A percentile compares a stretch with the other conserved stretches of the same genome.
phyloP scores from a whole-genome alignment of 1,284 basidiomycete genomes.

The Somion occarium region DNA sequence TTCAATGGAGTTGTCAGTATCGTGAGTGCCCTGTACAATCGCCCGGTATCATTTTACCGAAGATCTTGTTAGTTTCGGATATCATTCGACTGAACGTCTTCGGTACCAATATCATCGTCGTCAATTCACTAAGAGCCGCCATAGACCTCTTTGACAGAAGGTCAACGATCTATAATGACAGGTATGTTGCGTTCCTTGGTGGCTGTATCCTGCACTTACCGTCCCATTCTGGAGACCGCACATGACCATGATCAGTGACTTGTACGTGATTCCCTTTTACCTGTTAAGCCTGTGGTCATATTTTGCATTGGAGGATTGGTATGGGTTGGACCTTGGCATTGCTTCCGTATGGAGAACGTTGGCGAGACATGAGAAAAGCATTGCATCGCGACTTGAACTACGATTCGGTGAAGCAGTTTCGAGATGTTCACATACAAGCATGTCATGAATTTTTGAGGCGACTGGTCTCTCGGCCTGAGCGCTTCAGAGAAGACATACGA shows the following conservation, averaged over 20 bases:
- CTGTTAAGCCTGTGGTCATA: background rate
- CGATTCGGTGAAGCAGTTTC: constrained; percentile 12
- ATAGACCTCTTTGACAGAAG: constrained; percentile 38
- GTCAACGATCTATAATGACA: constrained; percentile 24
- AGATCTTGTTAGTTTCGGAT: constrained; percentile 16
- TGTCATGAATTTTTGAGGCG: constrained; percentile 28
- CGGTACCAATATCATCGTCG: constrained; percentile 31
- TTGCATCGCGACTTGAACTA: constrained; percentile 25
- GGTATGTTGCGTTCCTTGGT: constrained; percentile 7
- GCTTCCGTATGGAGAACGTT: constrained; percentile 34
- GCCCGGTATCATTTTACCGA: too few relatives aligned
- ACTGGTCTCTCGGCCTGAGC: constrained; percentile 23
- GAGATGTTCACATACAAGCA: constrained; percentile 18
- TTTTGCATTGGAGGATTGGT: constrained; percentile 31
- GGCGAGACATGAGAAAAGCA: constrained; percentile 34
- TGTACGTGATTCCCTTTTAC: constrained; percentile 20
- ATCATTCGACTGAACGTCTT: constrained; percentile 18
- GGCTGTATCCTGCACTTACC: background rate
- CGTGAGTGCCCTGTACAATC: constrained; percentile 5
- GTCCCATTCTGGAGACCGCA: constrained; percentile 34
- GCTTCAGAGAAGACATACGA: constrained; percentile 20
- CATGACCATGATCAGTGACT: constrained; percentile 26
- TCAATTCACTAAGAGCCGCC: constrained; percentile 33
- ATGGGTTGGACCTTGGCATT: constrained; percentile 32
- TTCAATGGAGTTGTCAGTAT: constrained; percentile 7